These are phyloP conservation scores for Aspergillus aculeatinus DNA, from an alignment of 2,329 filamentous ascomycete genomes.

Conservation along the genomic window DNA sequence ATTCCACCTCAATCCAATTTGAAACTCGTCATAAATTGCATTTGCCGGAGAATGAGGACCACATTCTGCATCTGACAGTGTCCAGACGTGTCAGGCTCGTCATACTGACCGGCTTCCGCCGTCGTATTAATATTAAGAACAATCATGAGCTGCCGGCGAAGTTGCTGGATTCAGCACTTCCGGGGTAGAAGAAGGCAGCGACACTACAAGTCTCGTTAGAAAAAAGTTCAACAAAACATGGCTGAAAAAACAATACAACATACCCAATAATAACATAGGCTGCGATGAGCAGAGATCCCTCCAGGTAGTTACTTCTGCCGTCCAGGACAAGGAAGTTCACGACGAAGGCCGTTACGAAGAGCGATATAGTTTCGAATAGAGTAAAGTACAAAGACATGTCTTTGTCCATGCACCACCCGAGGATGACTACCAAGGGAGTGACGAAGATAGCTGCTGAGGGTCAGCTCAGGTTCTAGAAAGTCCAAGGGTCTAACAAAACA, in stretches of 20 bases:
- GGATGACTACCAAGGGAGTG: constrained; percentile 72
- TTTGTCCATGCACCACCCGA: constrained; percentile 75
- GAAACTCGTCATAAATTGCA: not conserved
- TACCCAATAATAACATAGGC: constrained; percentile 76
- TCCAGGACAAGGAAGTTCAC: constrained; percentile 85
- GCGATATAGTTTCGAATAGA: constrained; percentile 63
- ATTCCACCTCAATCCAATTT: not conserved
- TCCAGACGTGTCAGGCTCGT: not conserved
- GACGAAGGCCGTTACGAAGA: constrained; percentile 80
- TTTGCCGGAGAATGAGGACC: not conserved
- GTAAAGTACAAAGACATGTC: constrained; percentile 67
- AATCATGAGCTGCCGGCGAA: constrained; percentile 21
- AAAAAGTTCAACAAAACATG: not conserved
- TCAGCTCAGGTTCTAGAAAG: constrained; percentile 4
- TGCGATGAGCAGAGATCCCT: constrained; percentile 73
- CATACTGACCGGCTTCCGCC: not conserved
- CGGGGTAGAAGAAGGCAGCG: constrained; percentile 45
- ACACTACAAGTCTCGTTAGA: constrained; percentile 31
- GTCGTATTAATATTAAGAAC: not conserved
- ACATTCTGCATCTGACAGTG: not conserved
- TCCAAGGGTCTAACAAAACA: not conserved
- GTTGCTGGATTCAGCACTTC: constrained; percentile 27
- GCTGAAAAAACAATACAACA: constrained; percentile 16
- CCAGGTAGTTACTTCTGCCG: constrained; percentile 78
- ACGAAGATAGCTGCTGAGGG: constrained; percentile 63